phyloP scores from a whole-genome alignment of 1,139 yeast species.

The Hyphopichia burtonii region DNA sequence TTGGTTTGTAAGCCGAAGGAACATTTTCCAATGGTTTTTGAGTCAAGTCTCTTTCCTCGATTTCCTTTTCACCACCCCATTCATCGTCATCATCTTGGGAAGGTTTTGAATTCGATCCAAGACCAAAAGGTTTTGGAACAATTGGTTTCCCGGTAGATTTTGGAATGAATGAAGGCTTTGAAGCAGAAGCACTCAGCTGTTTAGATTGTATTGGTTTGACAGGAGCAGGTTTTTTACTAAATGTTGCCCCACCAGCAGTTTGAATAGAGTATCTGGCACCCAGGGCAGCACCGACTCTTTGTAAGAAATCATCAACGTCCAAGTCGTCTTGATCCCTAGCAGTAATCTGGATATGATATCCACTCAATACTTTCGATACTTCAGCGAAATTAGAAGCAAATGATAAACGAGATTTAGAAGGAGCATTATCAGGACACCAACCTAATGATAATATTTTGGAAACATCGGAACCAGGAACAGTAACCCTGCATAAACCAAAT shows the following conservation, averaged over 20 bases:
- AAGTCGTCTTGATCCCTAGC: conserved; percentile 94
- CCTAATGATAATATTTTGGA: conserved; percentile 82
- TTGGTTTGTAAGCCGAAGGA: conserved; percentile 71
- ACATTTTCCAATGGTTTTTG: conserved; percentile 59
- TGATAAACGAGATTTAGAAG: conserved; percentile 69
- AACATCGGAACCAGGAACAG: conserved; percentile 87
- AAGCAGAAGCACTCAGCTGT: conserved; percentile 18
- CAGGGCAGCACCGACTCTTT: conserved; percentile 83
- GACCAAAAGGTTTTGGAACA: conserved; percentile 15
- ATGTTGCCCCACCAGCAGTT: conserved; percentile 15
- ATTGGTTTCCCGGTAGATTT: conserved; percentile 43
- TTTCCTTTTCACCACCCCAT: conserved; percentile 64
- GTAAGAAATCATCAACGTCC: conserved; percentile 71
- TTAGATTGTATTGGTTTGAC: conserved; percentile 19
- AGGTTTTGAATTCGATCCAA: conserved; percentile 21
- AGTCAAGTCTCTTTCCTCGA: conserved; percentile 68
- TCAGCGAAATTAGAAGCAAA: conserved; percentile 77
- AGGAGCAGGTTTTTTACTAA: conserved; percentile 16
- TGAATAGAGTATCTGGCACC: conserved; percentile 92
- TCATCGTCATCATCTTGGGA: conserved; percentile 55
- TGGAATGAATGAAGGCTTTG: conserved; percentile 33
- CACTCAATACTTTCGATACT: conserved; percentile 65
- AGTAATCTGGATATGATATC: conserved; percentile 93
- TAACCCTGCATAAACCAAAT: conserved; percentile 85
- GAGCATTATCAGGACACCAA: conserved; percentile 92